A percentile compares a stretch with the other conserved stretches of the same genome.
Conservation (phyloP, 202 grass and related monocot genomes). For the Musa balbisiana region DNA sequence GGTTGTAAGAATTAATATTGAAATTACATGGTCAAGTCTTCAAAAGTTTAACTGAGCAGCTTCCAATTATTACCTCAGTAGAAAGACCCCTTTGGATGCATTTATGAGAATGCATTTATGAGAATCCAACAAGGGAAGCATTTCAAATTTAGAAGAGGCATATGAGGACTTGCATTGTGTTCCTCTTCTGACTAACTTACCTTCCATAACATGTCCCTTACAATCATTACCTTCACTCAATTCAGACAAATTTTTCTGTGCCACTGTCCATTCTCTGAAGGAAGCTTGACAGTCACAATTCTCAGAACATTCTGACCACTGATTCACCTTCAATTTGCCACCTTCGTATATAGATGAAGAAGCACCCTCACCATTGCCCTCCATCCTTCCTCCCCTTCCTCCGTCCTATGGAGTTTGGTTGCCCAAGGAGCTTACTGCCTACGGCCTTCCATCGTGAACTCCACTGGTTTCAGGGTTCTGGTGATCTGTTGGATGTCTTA, state of each 20-base stretch:
- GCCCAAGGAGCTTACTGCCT: neutral
- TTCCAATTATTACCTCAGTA: no score
- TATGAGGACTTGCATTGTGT: neutral
- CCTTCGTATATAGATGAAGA: neutral
- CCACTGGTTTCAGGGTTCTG: neutral
- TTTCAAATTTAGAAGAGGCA: neutral
- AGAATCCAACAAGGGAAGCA: neutral
- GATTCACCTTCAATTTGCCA: neutral
- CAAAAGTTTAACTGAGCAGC: no score
- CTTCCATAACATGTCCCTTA: neutral
- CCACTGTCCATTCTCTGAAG: neutral
- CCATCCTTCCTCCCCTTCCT: neutral
- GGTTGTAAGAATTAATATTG: no score
- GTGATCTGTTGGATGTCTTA: neutral
- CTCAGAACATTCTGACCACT: neutral
- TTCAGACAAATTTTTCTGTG: neutral
- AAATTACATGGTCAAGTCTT: no score
- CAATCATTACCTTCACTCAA: neutral
- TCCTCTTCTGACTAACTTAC: neutral
- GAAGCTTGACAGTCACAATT: neutral
- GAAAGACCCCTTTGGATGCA: no score
- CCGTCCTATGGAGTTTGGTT: neutral
- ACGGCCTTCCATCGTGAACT: neutral
- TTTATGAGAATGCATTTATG: neutral
- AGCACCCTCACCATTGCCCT: neutral